phyloP scores from a whole-genome alignment of 306 rosid genomes.

The Cicer cuneatum region DNA sequence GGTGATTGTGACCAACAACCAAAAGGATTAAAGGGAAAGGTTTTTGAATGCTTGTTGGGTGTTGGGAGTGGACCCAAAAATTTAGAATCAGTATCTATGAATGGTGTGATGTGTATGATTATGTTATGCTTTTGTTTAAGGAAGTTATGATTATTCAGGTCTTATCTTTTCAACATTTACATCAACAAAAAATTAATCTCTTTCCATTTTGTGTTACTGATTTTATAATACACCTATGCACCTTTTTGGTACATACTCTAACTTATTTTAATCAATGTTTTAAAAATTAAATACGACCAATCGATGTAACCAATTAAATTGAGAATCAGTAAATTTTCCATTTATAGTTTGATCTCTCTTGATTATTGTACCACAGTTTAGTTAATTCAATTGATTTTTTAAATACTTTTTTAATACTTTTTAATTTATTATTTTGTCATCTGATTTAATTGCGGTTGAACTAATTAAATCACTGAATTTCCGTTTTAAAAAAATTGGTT shows the following conservation, averaged over 20 bases:
- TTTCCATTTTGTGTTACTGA: constrained; percentile 20
- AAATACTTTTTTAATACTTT: too few species aligned
- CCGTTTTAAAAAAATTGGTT: too few species aligned
- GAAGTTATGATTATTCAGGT: constrained; percentile 46
- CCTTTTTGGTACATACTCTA: constrained; percentile 49
- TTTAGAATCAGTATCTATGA: constrained; percentile 67
- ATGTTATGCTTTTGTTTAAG: constrained; percentile 50
- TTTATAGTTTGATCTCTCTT: too few species aligned
- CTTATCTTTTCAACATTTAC: constrained; percentile 43
- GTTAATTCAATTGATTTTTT: too few species aligned
- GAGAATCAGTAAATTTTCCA: too few species aligned
- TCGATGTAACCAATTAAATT: too few species aligned
- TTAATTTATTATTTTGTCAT: too few species aligned
- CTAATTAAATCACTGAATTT: too few species aligned
- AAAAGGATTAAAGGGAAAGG: constrained; percentile 52
- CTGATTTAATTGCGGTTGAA: too few species aligned
- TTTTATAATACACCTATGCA: constrained; percentile 39
- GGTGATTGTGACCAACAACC: constrained; percentile 71
- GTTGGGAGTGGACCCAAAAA: constrained; percentile 75
- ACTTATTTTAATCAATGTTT: neutral
- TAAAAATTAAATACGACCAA: too few species aligned
- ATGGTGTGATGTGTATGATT: constrained; percentile 63
- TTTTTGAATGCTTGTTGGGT: constrained; percentile 58
- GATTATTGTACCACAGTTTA: too few species aligned
- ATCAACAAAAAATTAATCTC: neutral